Percentiles rank a stretch among this genome's conserved stretches.
Conservation (phyloP, 108 stramenopile genomes). For the Nitzschia sp. region DNA sequence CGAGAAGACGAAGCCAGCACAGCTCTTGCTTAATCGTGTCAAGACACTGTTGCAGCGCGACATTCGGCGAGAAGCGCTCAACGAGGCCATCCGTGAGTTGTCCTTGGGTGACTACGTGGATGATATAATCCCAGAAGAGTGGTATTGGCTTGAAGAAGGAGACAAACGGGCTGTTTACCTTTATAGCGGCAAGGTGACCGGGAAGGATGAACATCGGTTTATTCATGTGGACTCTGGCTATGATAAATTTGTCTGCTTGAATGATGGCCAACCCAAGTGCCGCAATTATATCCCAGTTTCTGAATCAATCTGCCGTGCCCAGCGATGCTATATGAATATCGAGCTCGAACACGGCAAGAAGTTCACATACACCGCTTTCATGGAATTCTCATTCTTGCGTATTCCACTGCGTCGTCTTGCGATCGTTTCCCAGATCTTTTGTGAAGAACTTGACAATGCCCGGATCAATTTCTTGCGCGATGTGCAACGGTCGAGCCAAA, state of each 20-base stretch:
- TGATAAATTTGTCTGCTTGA: slow-evolving; percentile 2
- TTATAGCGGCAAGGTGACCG: slow-evolving; percentile 17
- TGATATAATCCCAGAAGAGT: slow-evolving; percentile 19
- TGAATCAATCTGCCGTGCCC: slow-evolving; percentile 44
- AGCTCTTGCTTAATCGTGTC: slow-evolving; percentile 31
- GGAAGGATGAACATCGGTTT: slow-evolving; percentile 27
- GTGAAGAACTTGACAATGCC: slow-evolving; percentile 42
- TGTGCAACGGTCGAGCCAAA: slow-evolving; percentile 30
- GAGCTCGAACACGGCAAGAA: slow-evolving; percentile 43
- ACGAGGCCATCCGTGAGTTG: slow-evolving; percentile 34
- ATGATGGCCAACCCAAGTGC: background rate
- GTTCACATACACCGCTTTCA: slow-evolving; percentile 46
- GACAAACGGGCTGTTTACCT: slow-evolving; percentile 34
- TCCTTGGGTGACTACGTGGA: slow-evolving; percentile 27
- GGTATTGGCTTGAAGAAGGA: slow-evolving; percentile 38
- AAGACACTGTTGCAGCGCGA: slow-evolving; percentile 32
- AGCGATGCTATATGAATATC: slow-evolving; percentile 41
- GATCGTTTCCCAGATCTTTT: slow-evolving; percentile 36
- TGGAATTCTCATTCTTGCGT: slow-evolving; percentile 41
- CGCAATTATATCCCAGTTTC: slow-evolving; percentile 44
- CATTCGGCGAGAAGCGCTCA: slow-evolving; percentile 39
- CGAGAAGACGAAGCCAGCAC: slow-evolving; percentile 24
- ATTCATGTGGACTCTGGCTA: slow-evolving; percentile 29
- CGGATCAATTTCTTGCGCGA: slow-evolving; percentile 35
- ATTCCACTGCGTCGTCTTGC: slow-evolving; percentile 26